Evolutionary conservation across 768 basidiomycete species (phyloP).

Genomic region (Tylopilus vinaceipallidus): DNA sequence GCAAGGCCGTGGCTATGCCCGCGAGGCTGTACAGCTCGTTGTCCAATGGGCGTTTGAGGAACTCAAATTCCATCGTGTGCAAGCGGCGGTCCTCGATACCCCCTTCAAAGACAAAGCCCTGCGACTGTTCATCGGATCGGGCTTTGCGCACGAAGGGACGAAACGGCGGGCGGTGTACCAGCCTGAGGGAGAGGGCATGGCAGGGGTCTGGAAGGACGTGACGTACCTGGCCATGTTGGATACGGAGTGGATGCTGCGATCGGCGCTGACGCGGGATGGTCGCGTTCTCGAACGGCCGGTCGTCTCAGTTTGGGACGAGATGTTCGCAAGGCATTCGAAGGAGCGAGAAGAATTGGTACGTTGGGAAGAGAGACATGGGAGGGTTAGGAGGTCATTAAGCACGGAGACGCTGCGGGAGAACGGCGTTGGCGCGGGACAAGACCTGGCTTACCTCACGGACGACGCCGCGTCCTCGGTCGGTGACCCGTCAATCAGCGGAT

Average conservation of each 20-base stretch:
- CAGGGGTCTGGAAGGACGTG: slow-evolving; percentile 53
- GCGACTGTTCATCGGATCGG: slow-evolving; percentile 46
- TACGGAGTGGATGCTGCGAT: slow-evolving; percentile 53
- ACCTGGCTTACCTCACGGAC: slow-evolving; percentile 17
- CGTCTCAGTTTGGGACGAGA: slow-evolving; percentile 57
- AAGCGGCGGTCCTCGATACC: slow-evolving; percentile 44
- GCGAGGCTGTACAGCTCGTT: slow-evolving; percentile 43
- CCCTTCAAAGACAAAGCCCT: slow-evolving; percentile 42
- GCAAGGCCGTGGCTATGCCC: slow-evolving; percentile 44
- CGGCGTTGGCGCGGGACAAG: not conserved
- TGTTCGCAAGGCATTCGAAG: slow-evolving; percentile 53
- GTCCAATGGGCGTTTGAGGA: slow-evolving; percentile 45
- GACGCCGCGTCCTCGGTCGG: slow-evolving; percentile 14
- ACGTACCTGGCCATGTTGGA: slow-evolving; percentile 60
- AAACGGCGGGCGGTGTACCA: slow-evolving; percentile 53
- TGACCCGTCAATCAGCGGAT: slow-evolving; percentile 17
- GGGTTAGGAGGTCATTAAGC: slow-evolving; percentile 36
- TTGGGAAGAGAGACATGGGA: slow-evolving; percentile 43
- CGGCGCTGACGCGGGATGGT: slow-evolving; percentile 16
- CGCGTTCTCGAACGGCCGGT: slow-evolving; percentile 24
- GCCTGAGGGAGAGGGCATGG: slow-evolving; percentile 35
- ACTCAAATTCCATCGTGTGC: slow-evolving; percentile 34
- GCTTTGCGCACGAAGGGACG: slow-evolving; percentile 64
- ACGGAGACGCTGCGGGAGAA: slow-evolving; percentile 40
- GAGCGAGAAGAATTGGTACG: slow-evolving; percentile 55